Evolutionary conservation across 2,329 filamentous ascomycete species (phyloP).

Genomic region (Zymoseptoria ardabiliae): DNA sequence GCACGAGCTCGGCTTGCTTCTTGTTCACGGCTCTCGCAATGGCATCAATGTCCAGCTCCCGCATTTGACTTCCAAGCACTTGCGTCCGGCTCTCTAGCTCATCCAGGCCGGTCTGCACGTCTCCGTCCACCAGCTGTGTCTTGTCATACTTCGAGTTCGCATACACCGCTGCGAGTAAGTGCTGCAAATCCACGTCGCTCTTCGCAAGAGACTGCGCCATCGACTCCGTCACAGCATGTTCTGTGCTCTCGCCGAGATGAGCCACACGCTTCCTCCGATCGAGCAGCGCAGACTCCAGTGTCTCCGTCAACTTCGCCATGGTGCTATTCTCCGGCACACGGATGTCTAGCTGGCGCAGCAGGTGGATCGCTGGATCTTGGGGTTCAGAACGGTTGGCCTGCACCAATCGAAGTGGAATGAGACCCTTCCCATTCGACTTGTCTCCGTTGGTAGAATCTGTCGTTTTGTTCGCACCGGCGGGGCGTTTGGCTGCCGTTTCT

Average conservation of each 20-base stretch:
- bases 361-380: constrained; percentile 23
- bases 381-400: constrained; percentile 26
- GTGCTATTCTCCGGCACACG: constrained; percentile 12
- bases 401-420: constrained; percentile 27
- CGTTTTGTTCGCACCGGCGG: constrained; percentile 3
- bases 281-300: constrained; percentile 22
- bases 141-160: constrained; percentile 24
- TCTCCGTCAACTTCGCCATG: constrained; percentile 14
- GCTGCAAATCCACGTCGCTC: constrained; percentile 32
- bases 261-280: constrained; percentile 31
- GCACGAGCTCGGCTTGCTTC: constrained; percentile 14
- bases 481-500: constrained; percentile 13
- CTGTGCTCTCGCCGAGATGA: constrained; percentile 29
- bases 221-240: constrained; percentile 27
- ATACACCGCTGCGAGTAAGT: constrained; percentile 33
- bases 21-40: constrained; percentile 15
- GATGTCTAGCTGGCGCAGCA: constrained; percentile 26
- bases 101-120: constrained; percentile 27
- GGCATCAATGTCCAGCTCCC: constrained; percentile 25
- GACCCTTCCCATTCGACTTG: constrained; percentile 13
- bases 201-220: constrained; percentile 31
- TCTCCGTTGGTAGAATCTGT: not conserved
- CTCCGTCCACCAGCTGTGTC: constrained; percentile 18
- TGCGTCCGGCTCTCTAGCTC: constrained; percentile 33
- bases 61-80: constrained; percentile 32